These are phyloP conservation scores for Ensete ventricosum DNA, from an alignment of 176 grass and related monocot genomes.

Conservation along the genomic window DNA sequence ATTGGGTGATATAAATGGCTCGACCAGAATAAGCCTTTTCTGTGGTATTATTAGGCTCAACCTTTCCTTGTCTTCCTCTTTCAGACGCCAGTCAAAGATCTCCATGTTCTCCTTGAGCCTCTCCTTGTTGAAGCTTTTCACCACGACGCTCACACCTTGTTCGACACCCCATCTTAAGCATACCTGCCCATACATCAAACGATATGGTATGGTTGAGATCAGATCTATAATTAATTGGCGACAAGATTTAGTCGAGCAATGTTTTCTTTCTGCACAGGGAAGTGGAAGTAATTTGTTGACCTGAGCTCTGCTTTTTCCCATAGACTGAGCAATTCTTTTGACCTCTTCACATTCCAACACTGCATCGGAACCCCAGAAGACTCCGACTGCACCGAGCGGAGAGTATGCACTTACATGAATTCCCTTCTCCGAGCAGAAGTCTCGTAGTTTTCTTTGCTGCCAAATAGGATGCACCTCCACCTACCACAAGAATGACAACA, in stretches of 20 bases:
- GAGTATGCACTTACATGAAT: slow-evolving; percentile 69
- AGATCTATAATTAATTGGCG: too few relatives aligned
- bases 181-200: not conserved
- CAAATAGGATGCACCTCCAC: slow-evolving; percentile 69
- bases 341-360: slow-evolving; percentile 44
- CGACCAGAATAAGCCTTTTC: not conserved
- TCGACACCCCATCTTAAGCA: slow-evolving; percentile 9
- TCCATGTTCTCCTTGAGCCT: slow-evolving; percentile 12
- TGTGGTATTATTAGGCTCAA: not conserved
- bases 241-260: too few relatives aligned
- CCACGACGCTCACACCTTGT: not conserved
- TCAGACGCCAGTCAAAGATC: slow-evolving; percentile 11
- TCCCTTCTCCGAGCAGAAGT: slow-evolving; percentile 40
- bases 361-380: slow-evolving; percentile 50
- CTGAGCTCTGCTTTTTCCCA: slow-evolving; percentile 49
- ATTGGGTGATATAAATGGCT: not conserved
- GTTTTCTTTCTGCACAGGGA: too few relatives aligned
- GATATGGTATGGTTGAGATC: too few relatives aligned
- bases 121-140: slow-evolving; percentile 1
- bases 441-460: slow-evolving; percentile 66
- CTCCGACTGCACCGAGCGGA: slow-evolving; percentile 55
- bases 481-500: slow-evolving; percentile 11
- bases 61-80: not conserved
- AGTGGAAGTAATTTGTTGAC: not conserved
- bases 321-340: slow-evolving; percentile 43